Conservation (phyloP, 2,329 filamentous ascomycete genomes). For the Alternaria infectoria region DNA sequence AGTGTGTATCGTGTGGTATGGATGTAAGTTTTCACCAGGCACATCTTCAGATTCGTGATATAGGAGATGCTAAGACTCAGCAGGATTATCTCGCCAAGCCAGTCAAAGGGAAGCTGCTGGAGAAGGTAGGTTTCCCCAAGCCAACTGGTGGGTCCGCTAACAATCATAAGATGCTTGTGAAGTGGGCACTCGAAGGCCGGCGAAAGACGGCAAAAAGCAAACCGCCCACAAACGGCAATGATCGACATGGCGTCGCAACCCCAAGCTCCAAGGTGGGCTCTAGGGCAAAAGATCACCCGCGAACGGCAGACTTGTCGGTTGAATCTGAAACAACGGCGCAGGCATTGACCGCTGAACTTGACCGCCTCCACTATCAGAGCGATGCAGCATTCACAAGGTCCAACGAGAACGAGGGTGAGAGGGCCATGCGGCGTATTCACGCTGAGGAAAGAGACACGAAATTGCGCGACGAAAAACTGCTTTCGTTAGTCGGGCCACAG, state of each 20-base stretch:
- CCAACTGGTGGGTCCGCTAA: conserved; percentile 20
- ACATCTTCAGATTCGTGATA: conserved; percentile 10
- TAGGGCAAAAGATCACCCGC: conserved; percentile 38
- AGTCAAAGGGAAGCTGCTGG: conserved; percentile 70
- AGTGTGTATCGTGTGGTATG: conserved; percentile 75
- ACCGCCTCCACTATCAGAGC: conserved; percentile 47
- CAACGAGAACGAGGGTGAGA: conserved; percentile 55
- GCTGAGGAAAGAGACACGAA: conserved; percentile 63
- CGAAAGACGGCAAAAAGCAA: conserved; percentile 40
- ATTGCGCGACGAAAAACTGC: conserved; percentile 62
- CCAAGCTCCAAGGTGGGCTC: conserved; percentile 21
- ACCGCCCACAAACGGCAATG: conserved; percentile 30
- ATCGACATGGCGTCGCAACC: conserved; percentile 33
- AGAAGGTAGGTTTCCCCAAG: conserved; percentile 53
- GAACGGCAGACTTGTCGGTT: conserved; percentile 31
- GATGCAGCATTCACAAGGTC: conserved; percentile 48
- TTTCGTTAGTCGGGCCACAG: conserved; percentile 54
- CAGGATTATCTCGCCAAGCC: conserved; percentile 55
- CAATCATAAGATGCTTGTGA: conserved; percentile 61
- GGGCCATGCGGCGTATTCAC: conserved; percentile 54
- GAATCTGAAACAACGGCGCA: conserved; percentile 46
- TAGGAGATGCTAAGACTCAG: conserved; percentile 25
- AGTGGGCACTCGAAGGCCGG: conserved; percentile 64
- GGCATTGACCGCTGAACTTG: conserved; percentile 43
- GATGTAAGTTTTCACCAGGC: conserved; percentile 53